Base-by-base conservation (phyloP, 768 basidiomycete species). In the Fibroporia radiculosa region DNA sequence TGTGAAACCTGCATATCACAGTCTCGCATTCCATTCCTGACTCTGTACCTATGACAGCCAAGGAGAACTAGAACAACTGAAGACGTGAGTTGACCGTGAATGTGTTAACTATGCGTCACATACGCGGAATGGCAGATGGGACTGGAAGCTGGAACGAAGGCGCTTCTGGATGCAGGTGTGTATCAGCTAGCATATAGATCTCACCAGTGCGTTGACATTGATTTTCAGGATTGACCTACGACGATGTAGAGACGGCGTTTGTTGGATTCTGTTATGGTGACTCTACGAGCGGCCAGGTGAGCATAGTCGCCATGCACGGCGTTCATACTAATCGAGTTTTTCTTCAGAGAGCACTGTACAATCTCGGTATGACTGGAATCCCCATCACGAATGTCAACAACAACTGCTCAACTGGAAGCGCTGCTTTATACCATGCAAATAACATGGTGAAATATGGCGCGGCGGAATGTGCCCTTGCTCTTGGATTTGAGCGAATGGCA, bases 371-470 rank as follows among this genome's bases (percentile, higher is more conserved):
- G 61, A 91, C 88, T 0, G 72, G 78, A 26, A 90, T 92, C 47
- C 88, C 89, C 0, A 81, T 92, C 56, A 73, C 82, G 40, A 92
- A 91, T 54, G 84, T 91, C 33, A 90, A 88, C 68, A 91, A 91
- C 64, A 87, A 87, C 62, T 90, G 88, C 56, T 82, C 87, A 3
- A 88, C 88, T 0, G 88, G 87, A 3, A 83, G 82, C 40, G 73
- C 84, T 0, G 87, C 90, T 4, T 69, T 92, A 18, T 86, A 75
- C 60, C 75, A 84, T 36, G 85, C 83, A 6, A 83, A 82, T 51
- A 78, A 73, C 19, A 71, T 75, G 7, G 77, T 92, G 35, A 85
- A 81, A 59, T 74, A 73, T 31, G 83, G 82, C 12, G 71, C 80
- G 44, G 77, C 68, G 2, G 81, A 86, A 44, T 90, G 88, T 57